Conservation (phyloP, 306 rosid species). For the Leucaena leucocephala region DNA sequence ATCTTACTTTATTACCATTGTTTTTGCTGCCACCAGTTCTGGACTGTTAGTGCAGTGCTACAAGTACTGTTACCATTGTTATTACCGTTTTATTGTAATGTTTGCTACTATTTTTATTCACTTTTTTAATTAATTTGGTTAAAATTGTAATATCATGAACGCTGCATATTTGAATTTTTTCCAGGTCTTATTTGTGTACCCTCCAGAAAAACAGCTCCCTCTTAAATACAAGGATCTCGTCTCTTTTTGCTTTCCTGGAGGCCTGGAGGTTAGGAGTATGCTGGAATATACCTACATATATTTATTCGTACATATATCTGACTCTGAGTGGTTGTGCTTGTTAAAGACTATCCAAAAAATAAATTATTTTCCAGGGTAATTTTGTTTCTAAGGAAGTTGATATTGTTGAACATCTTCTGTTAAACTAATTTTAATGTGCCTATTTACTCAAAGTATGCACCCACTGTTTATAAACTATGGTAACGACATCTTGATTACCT, state of each 20-base stretch:
- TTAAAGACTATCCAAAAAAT: neutral
- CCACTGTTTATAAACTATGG: conserved; percentile 11
- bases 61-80: conserved; percentile 11
- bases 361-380: neutral
- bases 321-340: neutral
- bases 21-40: neutral
- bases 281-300: neutral
- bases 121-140: neutral
- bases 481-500: conserved; percentile 20
- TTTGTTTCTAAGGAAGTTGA: conserved; percentile 27
- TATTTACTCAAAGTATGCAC: conserved; percentile 9
- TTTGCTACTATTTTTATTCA: conserved; percentile 7
- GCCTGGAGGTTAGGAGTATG: conserved; percentile 77
- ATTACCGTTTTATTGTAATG: neutral
- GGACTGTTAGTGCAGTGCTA: neutral
- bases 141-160: conserved; percentile 14
- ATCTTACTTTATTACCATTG: conserved; percentile 29
- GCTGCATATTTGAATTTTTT: conserved; percentile 25
- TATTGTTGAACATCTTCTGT: neutral
- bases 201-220: conserved; percentile 94
- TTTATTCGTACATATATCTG: neutral
- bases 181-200: conserved; percentile 94
- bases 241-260: conserved; percentile 98
- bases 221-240: conserved; percentile 87
- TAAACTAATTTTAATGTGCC: neutral